phyloP scores from a whole-genome alignment of 2,329 filamentous ascomycete species.

The Coleophoma crateriformis region DNA sequence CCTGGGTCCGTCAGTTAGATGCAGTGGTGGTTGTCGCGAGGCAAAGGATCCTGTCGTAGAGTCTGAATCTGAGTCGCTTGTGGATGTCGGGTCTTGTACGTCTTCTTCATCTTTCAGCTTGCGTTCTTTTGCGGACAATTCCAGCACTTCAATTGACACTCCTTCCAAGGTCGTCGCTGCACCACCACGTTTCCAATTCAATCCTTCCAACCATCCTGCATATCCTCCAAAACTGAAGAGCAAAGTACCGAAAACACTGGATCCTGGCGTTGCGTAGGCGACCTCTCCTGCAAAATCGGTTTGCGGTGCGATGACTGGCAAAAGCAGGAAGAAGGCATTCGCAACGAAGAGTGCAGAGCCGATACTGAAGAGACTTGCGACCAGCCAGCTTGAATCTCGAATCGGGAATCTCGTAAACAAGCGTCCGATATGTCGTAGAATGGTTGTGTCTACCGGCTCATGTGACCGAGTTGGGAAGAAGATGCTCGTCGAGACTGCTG shows the following conservation, averaged over 20 bases:
- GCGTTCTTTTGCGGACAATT: background rate
- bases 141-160: conserved; percentile 1
- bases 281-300: conserved; percentile 6
- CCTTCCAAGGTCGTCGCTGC: conserved; percentile 8
- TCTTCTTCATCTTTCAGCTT: conserved; percentile 1
- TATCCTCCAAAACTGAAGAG: conserved; percentile 14
- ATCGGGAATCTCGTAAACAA: conserved; percentile 14
- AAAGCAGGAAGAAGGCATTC: conserved; percentile 15
- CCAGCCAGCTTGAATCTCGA: conserved; percentile 13
- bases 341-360: conserved; percentile 15
- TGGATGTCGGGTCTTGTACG: background rate
- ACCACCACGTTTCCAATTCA: conserved; percentile 11
- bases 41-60: background rate
- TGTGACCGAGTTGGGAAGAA: conserved; percentile 7
- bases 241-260: conserved; percentile 9
- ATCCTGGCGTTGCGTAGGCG: conserved; percentile 11
- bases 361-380: conserved; percentile 11
- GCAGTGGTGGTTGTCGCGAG: background rate
- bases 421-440: conserved; percentile 4
- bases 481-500: background rate
- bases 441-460: conserved; percentile 1
- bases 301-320: conserved; percentile 11
- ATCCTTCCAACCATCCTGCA: conserved; percentile 11
- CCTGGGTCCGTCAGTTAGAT: background rate
- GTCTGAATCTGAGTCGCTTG: conserved; percentile 1